These are phyloP conservation scores for Arbutus unedo DNA, from an alignment of 148 eudicot species.

Conservation along the genomic window DNA sequence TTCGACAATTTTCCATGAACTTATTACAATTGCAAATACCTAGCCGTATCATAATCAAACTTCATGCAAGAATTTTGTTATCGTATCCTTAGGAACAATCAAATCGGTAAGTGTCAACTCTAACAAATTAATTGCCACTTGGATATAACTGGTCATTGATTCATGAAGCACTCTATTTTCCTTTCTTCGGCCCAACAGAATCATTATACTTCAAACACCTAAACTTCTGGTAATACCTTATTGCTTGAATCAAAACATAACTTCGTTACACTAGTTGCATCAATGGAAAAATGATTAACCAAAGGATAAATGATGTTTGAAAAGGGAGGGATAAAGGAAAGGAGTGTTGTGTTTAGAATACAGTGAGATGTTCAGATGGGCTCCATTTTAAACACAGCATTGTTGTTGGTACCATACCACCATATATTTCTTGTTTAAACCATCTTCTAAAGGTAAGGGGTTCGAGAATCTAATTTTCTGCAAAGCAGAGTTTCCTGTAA, in stretches of 20 bases:
- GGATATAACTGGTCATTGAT: not conserved
- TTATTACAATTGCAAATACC: constrained; percentile 7
- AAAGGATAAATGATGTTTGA: not conserved
- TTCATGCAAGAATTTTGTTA: not conserved
- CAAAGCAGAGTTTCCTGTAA: not conserved
- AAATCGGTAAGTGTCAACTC: not conserved
- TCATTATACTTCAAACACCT: not conserved
- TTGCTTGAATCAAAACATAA: not conserved
- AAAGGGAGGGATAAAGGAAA: not conserved
- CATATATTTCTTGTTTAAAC: not conserved
- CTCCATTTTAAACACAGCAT: not conserved
- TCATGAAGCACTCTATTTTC: constrained; percentile 9
- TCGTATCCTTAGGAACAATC: not conserved
- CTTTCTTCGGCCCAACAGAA: not conserved
- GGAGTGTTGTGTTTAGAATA: not conserved
- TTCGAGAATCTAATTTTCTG: not conserved
- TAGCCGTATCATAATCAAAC: not conserved
- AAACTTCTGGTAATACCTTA: not conserved
- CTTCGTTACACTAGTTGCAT: not conserved
- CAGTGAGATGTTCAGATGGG: not conserved
- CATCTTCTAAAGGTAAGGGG: not conserved
- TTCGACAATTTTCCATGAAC: constrained; percentile 15
- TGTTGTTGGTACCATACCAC: not conserved
- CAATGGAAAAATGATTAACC: not conserved
- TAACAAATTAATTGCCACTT: not conserved